Evolutionary conservation across 768 basidiomycete species (phyloP).

Genomic region (Phallus indusiatus): DNA sequence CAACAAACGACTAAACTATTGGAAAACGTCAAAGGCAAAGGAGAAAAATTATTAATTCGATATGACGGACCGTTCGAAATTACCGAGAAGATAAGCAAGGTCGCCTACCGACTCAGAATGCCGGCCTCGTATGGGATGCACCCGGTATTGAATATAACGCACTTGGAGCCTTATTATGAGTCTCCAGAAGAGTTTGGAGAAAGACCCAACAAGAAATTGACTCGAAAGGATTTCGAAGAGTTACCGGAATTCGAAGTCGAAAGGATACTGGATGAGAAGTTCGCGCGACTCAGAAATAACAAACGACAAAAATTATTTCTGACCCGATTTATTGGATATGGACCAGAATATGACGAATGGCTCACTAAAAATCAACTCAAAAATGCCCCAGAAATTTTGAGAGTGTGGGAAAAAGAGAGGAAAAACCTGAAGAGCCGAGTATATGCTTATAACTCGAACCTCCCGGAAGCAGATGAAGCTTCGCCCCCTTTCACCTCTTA

Average conservation of each 20-base stretch:
- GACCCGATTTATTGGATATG: not conserved
- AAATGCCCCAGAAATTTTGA: not conserved
- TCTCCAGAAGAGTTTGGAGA: conserved; percentile 19
- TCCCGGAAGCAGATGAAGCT: too few species aligned
- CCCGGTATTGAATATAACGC: conserved; percentile 25
- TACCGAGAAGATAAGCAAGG: conserved; percentile 17
- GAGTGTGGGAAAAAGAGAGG: not conserved
- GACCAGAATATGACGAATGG: not conserved
- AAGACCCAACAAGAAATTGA: not conserved
- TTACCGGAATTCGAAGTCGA: conserved; percentile 18
- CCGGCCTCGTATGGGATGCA: conserved; percentile 23
- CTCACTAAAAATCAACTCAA: not conserved
- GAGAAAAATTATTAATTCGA: conserved; percentile 19
- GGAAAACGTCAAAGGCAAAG: conserved; percentile 17
- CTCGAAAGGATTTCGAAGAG: conserved; percentile 8
- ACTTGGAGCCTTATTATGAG: conserved; percentile 19
- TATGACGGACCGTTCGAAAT: conserved; percentile 27
- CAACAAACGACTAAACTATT: conserved; percentile 17
- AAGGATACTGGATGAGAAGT: conserved; percentile 15
- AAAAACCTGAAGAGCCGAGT: not conserved
- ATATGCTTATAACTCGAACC: too few species aligned
- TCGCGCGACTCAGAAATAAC: conserved; percentile 9
- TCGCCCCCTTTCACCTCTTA: too few species aligned
- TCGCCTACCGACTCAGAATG: conserved; percentile 21
- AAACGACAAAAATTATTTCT: not conserved